These are phyloP conservation scores for Nannochloris sp. DNA, from an alignment of 139 green algal genomes.

Conservation along the genomic window DNA sequence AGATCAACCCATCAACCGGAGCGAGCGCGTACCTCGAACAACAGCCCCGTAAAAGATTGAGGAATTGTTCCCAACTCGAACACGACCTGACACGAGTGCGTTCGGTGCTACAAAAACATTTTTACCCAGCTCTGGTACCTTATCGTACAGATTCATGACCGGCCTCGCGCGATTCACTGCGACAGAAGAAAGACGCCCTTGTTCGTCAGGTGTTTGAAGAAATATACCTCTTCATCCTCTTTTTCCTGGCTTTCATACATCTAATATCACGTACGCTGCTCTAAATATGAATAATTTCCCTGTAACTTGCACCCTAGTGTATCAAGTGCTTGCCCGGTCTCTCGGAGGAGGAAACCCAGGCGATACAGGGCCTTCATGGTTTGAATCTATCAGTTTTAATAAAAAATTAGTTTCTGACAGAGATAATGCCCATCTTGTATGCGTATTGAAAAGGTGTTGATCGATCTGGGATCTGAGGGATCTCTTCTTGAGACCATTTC, in stretches of 20 bases:
- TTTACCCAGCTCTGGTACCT: slow-evolving; percentile 46
- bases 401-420: no score
- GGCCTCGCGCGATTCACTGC: slow-evolving; percentile 66
- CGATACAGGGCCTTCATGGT: slow-evolving; percentile 46
- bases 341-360: slow-evolving; percentile 73
- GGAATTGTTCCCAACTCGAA: slow-evolving; percentile 63
- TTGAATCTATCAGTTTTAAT: no score
- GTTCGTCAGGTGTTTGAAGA: not conserved
- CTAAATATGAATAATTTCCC: slow-evolving; percentile 74
- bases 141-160: slow-evolving; percentile 54
- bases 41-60: slow-evolving; percentile 89
- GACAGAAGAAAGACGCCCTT: not conserved
- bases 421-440: no score
- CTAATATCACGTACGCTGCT: slow-evolving; percentile 62
- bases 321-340: slow-evolving; percentile 89
- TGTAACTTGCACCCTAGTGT: slow-evolving; percentile 72
- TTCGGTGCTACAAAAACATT: slow-evolving; percentile 79
- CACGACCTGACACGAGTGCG: slow-evolving; percentile 76
- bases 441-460: no score
- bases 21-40: slow-evolving; percentile 60
- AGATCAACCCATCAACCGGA: not conserved
- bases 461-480: no score
- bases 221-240: no score
- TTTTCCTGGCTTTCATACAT: not conserved
- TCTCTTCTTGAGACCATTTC: no score